Evolutionary conservation across 805 yeast genomes (phyloP), one percentile per base, ranked within the genome.

Genomic region (Jamesozyma jinghongensis): DNA sequence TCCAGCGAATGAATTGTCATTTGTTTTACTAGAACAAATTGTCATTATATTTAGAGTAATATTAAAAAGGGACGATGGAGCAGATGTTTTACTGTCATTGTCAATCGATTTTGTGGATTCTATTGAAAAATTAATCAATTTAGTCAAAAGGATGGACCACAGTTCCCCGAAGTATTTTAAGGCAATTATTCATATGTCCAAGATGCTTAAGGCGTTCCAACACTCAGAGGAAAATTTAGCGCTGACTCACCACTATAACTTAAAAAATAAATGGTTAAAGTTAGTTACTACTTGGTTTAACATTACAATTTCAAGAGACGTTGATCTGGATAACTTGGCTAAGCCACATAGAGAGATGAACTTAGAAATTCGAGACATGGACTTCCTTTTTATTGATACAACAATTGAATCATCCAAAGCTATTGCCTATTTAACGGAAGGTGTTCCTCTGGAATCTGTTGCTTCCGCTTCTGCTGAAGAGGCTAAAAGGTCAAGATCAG

Each of bases 371-470:
- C 57, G 69, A 14, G 81, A 75, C 37, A 45, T 67, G 32, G 74
- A 70, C 20, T 71, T 68, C 44, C 54, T 76, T 27, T 68, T 69
- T 40, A 59, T 77, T 36, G 85, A 79, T 54, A 66, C 79, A n/a
- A 77, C 82, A 0, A 68, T 73, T 6, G 88, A 81, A 52, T 69
- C 81, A 34, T 74, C 84, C 0, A 70, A 69, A 46, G 75, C 79
- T 17, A 57, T 83, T 40, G 70, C 81, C 2, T 55, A 70, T 18
- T 67, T 79, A 17, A 67, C 84, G 19, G 72, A 71, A 20, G 67
- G 70, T n/a, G 56, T 80, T 26, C 71, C 80, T 3, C 56, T 80
- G 33, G 88, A 79, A 42, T 69, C 73, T 19, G 80, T 74, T 28
- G 80, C 68, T 42, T 78, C 75, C 22, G 65, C 69, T 11, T 67